phyloP scores from a whole-genome alignment of 2,329 filamentous ascomycete genomes.

The Orbilia ellipsospora region DNA sequence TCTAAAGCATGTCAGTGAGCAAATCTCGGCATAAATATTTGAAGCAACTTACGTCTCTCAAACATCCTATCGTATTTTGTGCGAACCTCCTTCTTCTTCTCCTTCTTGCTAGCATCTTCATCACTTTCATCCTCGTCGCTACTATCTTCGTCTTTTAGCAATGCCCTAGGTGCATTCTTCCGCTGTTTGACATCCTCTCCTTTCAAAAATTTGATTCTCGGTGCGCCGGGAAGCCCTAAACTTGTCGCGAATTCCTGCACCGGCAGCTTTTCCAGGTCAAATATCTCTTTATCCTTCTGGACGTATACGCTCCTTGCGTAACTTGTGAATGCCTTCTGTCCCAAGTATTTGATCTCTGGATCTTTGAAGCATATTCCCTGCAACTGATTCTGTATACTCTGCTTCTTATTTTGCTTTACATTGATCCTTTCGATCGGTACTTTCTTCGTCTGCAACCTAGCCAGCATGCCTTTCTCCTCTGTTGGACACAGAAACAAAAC shows the following conservation, averaged over 20 bases:
- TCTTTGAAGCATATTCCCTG: constrained; percentile 98
- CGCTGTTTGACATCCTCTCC: constrained; percentile 85
- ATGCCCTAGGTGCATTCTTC: constrained; percentile 83
- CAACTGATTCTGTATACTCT: constrained; percentile 82
- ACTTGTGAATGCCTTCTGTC: constrained; percentile 93
- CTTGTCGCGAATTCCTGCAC: constrained; percentile 87
- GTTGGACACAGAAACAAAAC: constrained; percentile 92
- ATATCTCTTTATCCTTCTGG: constrained; percentile 91
- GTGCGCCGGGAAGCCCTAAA: constrained; percentile 87
- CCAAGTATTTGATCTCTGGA: constrained; percentile 90
- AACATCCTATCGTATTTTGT: constrained; percentile 99
- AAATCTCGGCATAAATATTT: too few relatives aligned
- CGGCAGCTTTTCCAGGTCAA: constrained; percentile 83
- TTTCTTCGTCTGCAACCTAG: constrained; percentile 85
- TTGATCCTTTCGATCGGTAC: constrained; percentile 89
- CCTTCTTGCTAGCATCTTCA: constrained; percentile 64
- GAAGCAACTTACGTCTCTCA: constrained; percentile 73
- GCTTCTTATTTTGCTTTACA: constrained; percentile 87
- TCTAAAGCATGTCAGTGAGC: constrained; percentile 44
- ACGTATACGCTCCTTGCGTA: constrained; percentile 87
- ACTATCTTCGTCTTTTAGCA: constrained; percentile 68
- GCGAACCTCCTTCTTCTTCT: constrained; percentile 78
- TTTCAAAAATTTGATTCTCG: constrained; percentile 92
- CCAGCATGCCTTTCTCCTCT: constrained; percentile 91
- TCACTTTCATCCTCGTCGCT: constrained; percentile 68